Percentiles rank a stretch among this genome's conserved stretches.
phyloP scores from a whole-genome alignment of 805 yeast species.

The Myxozyma sirexii region DNA sequence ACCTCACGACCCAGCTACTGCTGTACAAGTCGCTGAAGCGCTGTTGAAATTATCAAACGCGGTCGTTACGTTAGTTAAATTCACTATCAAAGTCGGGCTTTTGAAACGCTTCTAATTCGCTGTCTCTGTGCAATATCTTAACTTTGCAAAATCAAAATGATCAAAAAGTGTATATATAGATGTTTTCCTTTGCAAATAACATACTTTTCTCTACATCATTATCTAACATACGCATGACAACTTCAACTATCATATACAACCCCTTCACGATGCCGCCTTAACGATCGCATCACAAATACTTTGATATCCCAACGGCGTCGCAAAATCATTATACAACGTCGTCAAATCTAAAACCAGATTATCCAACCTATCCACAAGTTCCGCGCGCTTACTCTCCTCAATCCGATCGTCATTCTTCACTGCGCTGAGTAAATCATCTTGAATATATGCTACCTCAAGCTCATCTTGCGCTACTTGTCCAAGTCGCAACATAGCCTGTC shows the following conservation, averaged over 20 bases:
- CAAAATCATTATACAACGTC: conserved; percentile 80
- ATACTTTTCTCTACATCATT: background rate
- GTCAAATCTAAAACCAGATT: conserved; percentile 68
- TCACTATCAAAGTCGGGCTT: conserved; percentile 16
- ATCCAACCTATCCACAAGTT: conserved; percentile 59
- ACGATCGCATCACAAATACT: conserved; percentile 78
- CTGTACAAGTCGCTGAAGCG: conserved; percentile 13
- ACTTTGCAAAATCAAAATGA: background rate
- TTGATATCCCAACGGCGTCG: conserved; percentile 84
- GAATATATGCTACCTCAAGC: conserved; percentile 83
- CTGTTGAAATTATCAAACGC: conserved; percentile 14
- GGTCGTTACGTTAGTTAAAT: conserved; percentile 5
- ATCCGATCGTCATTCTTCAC: conserved; percentile 47
- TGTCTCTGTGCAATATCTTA: too few species aligned
- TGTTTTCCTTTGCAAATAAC: background rate
- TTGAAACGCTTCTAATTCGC: background rate
- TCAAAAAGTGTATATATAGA: background rate
- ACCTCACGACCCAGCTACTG: conserved; percentile 9
- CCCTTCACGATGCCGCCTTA: conserved; percentile 71
- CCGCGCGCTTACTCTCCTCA: conserved; percentile 49
- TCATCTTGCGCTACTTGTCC: conserved; percentile 73
- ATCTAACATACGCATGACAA: background rate
- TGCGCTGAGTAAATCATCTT: conserved; percentile 58
- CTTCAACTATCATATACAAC: background rate
- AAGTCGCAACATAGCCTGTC: conserved; percentile 75